Conservation (phyloP, 371 early-diverging fungal species). For the Circinella minor region DNA sequence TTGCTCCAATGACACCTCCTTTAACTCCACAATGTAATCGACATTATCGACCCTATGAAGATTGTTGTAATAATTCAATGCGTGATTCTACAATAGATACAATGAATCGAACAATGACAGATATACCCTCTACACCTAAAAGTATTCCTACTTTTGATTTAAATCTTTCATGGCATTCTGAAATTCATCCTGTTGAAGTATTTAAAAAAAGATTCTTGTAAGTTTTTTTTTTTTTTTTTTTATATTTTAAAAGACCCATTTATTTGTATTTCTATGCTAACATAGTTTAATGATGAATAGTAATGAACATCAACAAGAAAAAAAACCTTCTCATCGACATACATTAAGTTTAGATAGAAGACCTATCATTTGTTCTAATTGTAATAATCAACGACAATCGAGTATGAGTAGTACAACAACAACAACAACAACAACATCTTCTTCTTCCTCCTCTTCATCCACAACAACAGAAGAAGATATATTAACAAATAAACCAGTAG, state of each 20-base stretch:
- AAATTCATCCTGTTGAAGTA: constrained; percentile 12
- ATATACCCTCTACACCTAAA: constrained; percentile 36
- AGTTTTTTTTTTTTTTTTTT: background rate
- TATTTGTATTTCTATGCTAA: no score
- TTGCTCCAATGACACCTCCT: constrained; percentile 37
- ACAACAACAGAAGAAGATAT: background rate
- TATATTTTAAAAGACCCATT: no score
- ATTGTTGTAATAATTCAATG: constrained; percentile 22
- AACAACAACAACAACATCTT: background rate
- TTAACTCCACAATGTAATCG: constrained; percentile 23
- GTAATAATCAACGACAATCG: background rate
- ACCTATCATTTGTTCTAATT: background rate
- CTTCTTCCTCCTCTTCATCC: no score
- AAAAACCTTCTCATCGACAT: background rate
- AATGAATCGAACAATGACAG: constrained; percentile 26
- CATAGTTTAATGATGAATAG: no score
- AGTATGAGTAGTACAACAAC: no score
- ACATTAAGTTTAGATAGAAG: background rate
- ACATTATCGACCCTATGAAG: constrained; percentile 8
- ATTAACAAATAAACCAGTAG: background rate
- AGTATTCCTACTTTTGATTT: constrained; percentile 35
- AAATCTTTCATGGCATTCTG: constrained; percentile 23
- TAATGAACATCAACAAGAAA: constrained; percentile 3
- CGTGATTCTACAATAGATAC: constrained; percentile 40
- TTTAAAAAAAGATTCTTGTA: constrained; percentile 15